Evolutionary conservation across 2,329 filamentous ascomycete genomes (phyloP), one percentile per base, ranked within the genome.

Genomic region (Fusarium penzigii): DNA sequence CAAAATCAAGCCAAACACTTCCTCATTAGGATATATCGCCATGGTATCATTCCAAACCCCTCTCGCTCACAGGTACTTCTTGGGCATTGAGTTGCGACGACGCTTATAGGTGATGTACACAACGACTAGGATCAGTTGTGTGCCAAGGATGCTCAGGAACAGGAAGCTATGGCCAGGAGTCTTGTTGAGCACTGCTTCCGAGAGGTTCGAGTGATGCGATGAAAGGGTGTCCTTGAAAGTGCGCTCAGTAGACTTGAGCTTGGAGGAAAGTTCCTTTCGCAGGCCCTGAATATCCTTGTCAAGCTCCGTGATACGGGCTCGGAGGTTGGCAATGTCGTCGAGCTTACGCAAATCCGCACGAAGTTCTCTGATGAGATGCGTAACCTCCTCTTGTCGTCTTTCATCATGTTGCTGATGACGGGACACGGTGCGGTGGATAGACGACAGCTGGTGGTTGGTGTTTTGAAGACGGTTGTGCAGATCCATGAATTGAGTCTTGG

Each of bases 401-500:
- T 87, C 81, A 58, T 78, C 73, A 38, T 80, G 70, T 51, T 75
- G 73, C 45, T 78, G 73, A 50, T 82, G 71, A 39, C 76, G 70
- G 11, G 79, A 75, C 39, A 87, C 71, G 50, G 83, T 74, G 40
- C 78, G 79, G 70, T 84, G 85, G 51, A 90, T 76, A 60, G 79
- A 80, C 17, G 79, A 78, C 40, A 91, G 74, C 64, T 88, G 85
- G 71, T 90, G 86, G 70, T 84, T 85, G 52, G 90, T 78, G 61
- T 77, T 79, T 70, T 92, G 90, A 16, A 97, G 76, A 32, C 92
- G 88, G 75, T 88, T 88, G 76, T 96, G 88, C 13, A 97, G 80
- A 68, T 97, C 92, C 34, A 81, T 80, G 68, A 97, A 93, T 70
- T 96, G 91, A 12, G 75, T 73, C 61, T 74, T 73, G 58, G 79